Conservation (phyloP, 1,139 yeast genomes). For the Pichia sp. region DNA sequence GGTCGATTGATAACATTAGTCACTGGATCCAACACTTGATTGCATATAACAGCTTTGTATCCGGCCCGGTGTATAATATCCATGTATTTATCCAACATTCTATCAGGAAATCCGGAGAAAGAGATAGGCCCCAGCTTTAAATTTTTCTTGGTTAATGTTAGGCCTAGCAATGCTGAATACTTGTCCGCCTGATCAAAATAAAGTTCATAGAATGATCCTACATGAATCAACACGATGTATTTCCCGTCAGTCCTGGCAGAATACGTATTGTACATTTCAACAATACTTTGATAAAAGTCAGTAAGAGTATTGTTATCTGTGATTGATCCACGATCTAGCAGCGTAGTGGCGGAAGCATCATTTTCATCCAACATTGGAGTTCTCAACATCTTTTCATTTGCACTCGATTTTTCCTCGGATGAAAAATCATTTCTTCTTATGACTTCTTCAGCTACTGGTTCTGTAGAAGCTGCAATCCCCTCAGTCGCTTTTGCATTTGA, state of each 20-base stretch:
- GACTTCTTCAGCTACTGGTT: too few relatives aligned
- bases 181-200: constrained; percentile 83
- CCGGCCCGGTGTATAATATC: constrained; percentile 64
- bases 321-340: constrained; percentile 15
- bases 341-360: constrained; percentile 15
- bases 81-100: constrained; percentile 67
- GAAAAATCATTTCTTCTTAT: not conserved
- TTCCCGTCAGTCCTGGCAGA: constrained; percentile 39
- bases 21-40: constrained; percentile 47
- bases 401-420: not conserved
- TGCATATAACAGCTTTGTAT: constrained; percentile 73
- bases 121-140: constrained; percentile 52
- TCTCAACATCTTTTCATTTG: not conserved
- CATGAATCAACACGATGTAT: constrained; percentile 79
- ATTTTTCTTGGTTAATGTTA: constrained; percentile 49
- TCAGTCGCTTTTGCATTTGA: too few relatives aligned
- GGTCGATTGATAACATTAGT: constrained; percentile 55
- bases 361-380: not conserved
- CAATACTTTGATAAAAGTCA: constrained; percentile 32
- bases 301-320: constrained; percentile 22
- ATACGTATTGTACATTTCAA: constrained; percentile 44
- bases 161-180: constrained; percentile 66
- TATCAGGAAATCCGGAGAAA: constrained; percentile 88
- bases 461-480: too few relatives aligned
- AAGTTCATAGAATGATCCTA: constrained; percentile 86